Conservation (phyloP, 768 basidiomycete genomes). For the Boletus patriciae region DNA sequence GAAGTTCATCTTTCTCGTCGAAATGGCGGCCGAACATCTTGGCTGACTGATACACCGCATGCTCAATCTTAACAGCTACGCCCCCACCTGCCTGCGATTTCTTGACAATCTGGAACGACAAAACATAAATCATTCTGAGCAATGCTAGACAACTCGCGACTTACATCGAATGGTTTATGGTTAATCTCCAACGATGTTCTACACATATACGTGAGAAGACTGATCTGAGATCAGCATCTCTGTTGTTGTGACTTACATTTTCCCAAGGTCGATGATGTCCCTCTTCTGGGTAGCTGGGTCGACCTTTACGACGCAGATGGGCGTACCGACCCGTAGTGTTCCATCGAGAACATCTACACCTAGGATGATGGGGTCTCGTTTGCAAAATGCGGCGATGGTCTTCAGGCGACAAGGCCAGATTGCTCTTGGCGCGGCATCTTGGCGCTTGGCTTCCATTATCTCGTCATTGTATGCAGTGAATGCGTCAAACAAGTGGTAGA, state of each 20-base stretch:
- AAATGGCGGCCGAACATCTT: slow-evolving; percentile 97
- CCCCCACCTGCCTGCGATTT: slow-evolving; percentile 93
- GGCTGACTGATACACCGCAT: slow-evolving; percentile 91
- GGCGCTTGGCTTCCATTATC: slow-evolving; percentile 88
- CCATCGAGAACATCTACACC: slow-evolving; percentile 97
- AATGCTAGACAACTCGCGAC: slow-evolving; percentile 16
- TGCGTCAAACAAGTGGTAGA: slow-evolving; percentile 96
- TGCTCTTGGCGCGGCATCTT: slow-evolving; percentile 90
- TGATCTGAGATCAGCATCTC: neutral
- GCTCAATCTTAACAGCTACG: slow-evolving; percentile 98
- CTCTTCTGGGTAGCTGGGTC: slow-evolving; percentile 86
- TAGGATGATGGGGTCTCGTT: slow-evolving; percentile 95
- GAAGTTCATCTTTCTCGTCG: slow-evolving; percentile 91
- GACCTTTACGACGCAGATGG: slow-evolving; percentile 91
- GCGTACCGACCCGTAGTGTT: slow-evolving; percentile 86
- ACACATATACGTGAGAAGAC: slow-evolving; percentile 2
- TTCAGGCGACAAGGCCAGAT: slow-evolving; percentile 96
- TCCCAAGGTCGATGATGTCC: slow-evolving; percentile 89
- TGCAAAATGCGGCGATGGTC: slow-evolving; percentile 91
- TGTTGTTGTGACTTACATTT: slow-evolving; percentile 63
- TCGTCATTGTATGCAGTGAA: slow-evolving; percentile 94
- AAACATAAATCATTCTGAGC: neutral
- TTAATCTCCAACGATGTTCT: slow-evolving; percentile 98
- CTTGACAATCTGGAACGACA: slow-evolving; percentile 68
- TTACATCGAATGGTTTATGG: slow-evolving; percentile 82